phyloP scores from a whole-genome alignment of 2,329 filamentous ascomycete species.

The Lomentospora prolificans region DNA sequence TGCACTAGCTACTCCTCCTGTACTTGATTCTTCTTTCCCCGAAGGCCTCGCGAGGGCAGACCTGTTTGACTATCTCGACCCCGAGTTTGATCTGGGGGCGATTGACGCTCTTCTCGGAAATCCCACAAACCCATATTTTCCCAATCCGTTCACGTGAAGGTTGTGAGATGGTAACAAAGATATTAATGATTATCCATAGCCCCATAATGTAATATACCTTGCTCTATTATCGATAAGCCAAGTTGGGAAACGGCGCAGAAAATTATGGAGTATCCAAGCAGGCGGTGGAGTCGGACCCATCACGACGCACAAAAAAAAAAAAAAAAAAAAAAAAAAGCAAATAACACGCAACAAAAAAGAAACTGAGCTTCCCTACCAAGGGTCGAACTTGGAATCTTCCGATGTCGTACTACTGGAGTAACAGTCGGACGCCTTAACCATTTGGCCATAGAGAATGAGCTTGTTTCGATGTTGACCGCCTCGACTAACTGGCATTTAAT shows the following conservation, averaged over 20 bases:
- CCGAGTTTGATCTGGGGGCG: constrained; percentile 1
- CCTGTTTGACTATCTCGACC: constrained; percentile 3
- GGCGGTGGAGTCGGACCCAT: too few species aligned
- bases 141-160: background rate
- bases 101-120: background rate
- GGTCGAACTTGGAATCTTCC: background rate
- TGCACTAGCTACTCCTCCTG: background rate
- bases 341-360: background rate
- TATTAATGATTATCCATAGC: too few species aligned
- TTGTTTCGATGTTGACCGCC: background rate
- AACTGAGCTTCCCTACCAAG: background rate
- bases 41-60: background rate
- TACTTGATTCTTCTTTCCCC: background rate
- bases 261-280: too few species aligned
- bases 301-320: background rate
- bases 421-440: background rate
- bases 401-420: background rate
- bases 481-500: background rate
- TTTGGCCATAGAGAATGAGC: background rate
- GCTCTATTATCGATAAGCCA: too few species aligned
- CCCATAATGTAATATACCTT: too few species aligned
- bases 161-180: background rate
- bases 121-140: background rate
- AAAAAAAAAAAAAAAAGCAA: background rate
- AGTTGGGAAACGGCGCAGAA: too few species aligned